Percentiles rank a stretch among this genome's conserved stretches.
Conservation (phyloP, 331 rosid species). For the Telfairia occidentalis region DNA sequence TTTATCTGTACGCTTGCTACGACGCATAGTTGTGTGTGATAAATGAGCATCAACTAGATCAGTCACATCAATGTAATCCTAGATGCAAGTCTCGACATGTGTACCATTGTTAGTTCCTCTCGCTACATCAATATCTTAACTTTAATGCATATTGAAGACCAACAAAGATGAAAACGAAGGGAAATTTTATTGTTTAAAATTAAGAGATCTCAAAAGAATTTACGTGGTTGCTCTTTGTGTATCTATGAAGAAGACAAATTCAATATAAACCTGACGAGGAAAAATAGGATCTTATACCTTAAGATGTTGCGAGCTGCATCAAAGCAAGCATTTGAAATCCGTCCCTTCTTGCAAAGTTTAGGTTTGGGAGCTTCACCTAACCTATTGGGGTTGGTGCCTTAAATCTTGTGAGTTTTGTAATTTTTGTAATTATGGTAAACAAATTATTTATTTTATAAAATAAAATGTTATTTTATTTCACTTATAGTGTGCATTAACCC, state of each 20-base stretch:
- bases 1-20: too few relatives aligned
- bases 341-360: conserved; percentile 82
- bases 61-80: conserved; percentile 85
- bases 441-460: too few relatives aligned
- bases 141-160: background rate
- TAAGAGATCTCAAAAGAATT: background rate
- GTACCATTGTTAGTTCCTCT: conserved; percentile 73
- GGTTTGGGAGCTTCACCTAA: conserved; percentile 92
- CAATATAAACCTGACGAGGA: too few relatives aligned
- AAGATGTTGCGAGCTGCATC: conserved; percentile 83
- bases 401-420: too few relatives aligned
- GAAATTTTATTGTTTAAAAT: background rate
- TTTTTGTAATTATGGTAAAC: too few relatives aligned
- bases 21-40: too few relatives aligned
- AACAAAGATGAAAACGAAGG: background rate
- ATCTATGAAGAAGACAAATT: too few relatives aligned
- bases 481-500: too few relatives aligned
- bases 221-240: background rate
- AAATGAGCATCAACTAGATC: conserved; percentile 90
- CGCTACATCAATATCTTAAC: conserved; percentile 41
- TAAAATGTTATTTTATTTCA: too few relatives aligned
- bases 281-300: conserved; percentile 30
- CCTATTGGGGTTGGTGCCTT: too few relatives aligned
- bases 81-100: conserved; percentile 64
- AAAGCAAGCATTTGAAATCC: conserved; percentile 88